A percentile compares a stretch with the other conserved stretches of the same genome.
Conservation (phyloP, 2,329 filamentous ascomycete species). For the Teratosphaeria pseudoeucalypti region DNA sequence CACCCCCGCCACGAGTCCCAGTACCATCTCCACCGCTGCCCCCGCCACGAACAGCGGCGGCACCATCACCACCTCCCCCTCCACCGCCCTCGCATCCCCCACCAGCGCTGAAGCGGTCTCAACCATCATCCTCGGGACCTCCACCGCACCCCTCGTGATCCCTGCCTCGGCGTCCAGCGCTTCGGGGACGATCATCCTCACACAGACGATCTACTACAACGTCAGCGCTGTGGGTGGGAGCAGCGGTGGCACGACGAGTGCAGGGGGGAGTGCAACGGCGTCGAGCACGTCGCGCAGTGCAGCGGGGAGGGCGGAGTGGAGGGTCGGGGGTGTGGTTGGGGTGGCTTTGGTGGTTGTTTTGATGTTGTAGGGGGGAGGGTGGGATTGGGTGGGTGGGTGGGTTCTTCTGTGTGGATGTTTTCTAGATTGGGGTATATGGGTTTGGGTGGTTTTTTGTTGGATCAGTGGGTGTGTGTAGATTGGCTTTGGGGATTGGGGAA, state of each 20-base stretch:
- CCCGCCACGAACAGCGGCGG: too few relatives aligned
- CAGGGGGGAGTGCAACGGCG: neutral
- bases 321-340: neutral
- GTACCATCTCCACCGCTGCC: neutral
- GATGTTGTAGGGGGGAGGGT: neutral
- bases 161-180: neutral
- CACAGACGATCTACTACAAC: slow-evolving; percentile 2
- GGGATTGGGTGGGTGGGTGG: too few relatives aligned
- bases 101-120: neutral
- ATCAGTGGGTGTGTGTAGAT: neutral
- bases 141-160: neutral
- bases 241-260: neutral
- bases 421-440: neutral
- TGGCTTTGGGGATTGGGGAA: too few relatives aligned
- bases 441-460: neutral
- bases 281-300: neutral
- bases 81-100: neutral
- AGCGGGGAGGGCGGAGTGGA: neutral
- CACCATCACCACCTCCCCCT: neutral
- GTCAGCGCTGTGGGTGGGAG: neutral
- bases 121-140: neutral
- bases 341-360: neutral
- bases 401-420: neutral
- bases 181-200: neutral
- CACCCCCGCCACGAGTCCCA: neutral